Evolutionary conservation across 1,284 basidiomycete species (phyloP), one percentile per base, ranked within the genome.

Genomic region (Irpex rosettiformis): DNA sequence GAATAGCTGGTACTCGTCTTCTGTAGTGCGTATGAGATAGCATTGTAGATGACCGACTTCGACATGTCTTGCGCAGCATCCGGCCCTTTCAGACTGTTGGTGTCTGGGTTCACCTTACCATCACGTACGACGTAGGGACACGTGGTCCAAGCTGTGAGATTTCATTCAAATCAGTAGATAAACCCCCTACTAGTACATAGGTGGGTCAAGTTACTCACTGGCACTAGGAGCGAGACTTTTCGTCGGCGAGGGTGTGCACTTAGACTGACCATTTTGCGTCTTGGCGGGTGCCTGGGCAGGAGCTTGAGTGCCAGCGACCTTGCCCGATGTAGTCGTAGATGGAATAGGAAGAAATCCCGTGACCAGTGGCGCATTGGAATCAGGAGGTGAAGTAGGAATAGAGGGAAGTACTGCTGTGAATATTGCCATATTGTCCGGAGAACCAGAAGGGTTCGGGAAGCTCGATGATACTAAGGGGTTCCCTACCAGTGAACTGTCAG

Each of bases 51-150:
- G 5, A 86, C 78, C 0, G 84, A 79, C 65, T 89, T 79, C 1
- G 85, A 75, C 67, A 88, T 74, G 54, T 73, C 70, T 58, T 80
- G 75, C 61, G 86, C 80, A 24, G 77, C 75, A 42, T 77, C 78
- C 30, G 83, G 77, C 61, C 83, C 83, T 59, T 83, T 78, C 59
- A 88, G 73, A 6, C 74, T 69, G 10, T 79, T 77, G 3, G 79
- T 81, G 62, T 89, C 88, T 0, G 87, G 86, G 67, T 90, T 90
- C 61, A 87, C 80, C 59, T 79, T 68, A n/a, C 88, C 88, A 63
- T 90, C 88, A 2, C 78, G 78, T 21, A 71, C 66, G 29, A 76
- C 74, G 65, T 89, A 90, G 0, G 77, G 75, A 65, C 87, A 89
- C n/a, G 75, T 80, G 13, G 75, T 81, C 85, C 85, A 89, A 6